phyloP scores from a whole-genome alignment of 2,329 filamentous ascomycete species.

The Byssochlamys sp. region DNA sequence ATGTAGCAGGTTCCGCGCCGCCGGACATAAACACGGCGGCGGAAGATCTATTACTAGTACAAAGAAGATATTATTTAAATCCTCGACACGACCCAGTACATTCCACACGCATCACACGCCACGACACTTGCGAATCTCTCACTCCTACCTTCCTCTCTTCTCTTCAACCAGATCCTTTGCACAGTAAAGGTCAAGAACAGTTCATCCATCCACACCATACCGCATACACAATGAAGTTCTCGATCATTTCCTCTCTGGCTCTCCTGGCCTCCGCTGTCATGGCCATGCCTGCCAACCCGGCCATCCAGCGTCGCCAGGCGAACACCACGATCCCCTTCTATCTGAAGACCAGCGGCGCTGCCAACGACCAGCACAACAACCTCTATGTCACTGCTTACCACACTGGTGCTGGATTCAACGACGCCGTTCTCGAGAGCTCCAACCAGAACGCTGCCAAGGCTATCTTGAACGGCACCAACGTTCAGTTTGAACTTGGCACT shows the following conservation, averaged over 20 bases:
- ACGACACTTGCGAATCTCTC: neutral
- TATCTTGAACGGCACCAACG: constrained; percentile 25
- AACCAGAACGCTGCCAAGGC: constrained; percentile 14
- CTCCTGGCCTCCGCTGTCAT: constrained; percentile 18
- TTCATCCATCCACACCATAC: neutral
- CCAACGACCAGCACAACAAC: constrained; percentile 20
- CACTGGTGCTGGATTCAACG: constrained; percentile 31
- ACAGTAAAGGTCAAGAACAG: neutral
- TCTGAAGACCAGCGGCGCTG: constrained; percentile 24
- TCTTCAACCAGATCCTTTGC: neutral
- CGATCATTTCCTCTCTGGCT: constrained; percentile 12
- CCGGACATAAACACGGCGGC: neutral
- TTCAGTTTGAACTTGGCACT: constrained; percentile 20
- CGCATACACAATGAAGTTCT: neutral
- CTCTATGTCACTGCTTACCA: constrained; percentile 31
- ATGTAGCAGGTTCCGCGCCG: neutral
- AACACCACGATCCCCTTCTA: constrained; percentile 18
- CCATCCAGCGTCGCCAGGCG: constrained; percentile 9
- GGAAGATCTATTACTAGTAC: neutral
- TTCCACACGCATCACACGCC: neutral
- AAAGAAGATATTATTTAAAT: neutral
- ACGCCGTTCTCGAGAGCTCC: constrained; percentile 24
- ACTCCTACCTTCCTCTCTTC: neutral
- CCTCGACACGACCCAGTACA: neutral
- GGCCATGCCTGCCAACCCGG: constrained; percentile 9